Base-by-base conservation (phyloP, 495 filamentous ascomycete species). In the Letharia lupina region DNA sequence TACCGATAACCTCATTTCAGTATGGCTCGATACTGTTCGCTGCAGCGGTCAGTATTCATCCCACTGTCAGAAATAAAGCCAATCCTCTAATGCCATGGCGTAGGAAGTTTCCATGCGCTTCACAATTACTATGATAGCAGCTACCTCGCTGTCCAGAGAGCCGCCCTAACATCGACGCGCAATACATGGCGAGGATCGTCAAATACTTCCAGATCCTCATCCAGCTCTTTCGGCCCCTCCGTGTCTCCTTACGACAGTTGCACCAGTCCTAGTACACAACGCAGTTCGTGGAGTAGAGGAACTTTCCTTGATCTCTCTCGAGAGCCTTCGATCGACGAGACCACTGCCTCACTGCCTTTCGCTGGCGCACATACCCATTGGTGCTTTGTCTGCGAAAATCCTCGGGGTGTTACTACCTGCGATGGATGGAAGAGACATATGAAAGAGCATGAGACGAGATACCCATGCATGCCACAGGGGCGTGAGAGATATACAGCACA, bases 351-450 rank as follows among this genome's bases (percentile, higher is more conserved):
- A 10, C 16, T 28, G 1, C 40, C 61, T 2, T 40, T 16, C 31
- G 3, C 31, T 0, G 11, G 45, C 16, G 23, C 2, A 1, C 63
- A 65, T 65, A 9, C 15, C 0, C 63, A 65, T 52, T 65, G 63
- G 63, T 65, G 63, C 18, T 33, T 6, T 7, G 6, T 23, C 0
- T 65, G 63, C 28, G 54, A 60, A 10, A 6, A 59, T 0, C 13
- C 54, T 2, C 33, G 45, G 0, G 23, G 0, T 0, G 3, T 54
- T 2, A 2, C 4, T n/a, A 60, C 18, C 1, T 65, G 63, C 31
- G 63, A 65, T n/a, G 63, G 63, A 59, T 65, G 18, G 16, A 65
- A 65, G 13, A 45, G 63, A 10, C 63, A 65, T 15, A 65, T 65
- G 63, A 59, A 12, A n/a, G 63, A 65, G 23, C 63, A 65, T 60